phyloP scores from a whole-genome alignment of 108 stramenopile genomes.

The Cyclotella kingstonii region DNA sequence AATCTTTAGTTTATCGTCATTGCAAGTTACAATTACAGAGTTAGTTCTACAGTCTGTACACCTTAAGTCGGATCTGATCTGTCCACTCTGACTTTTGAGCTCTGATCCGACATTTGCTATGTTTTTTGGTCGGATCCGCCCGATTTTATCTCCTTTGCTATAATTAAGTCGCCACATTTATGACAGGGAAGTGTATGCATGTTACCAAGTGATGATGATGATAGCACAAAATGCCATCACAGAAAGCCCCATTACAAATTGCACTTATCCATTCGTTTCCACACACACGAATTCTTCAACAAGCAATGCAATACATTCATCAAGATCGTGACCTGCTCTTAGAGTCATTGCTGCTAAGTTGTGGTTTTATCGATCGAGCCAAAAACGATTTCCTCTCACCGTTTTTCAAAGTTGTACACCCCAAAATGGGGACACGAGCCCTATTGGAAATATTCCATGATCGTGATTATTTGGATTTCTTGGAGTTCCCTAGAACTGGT shows the following conservation, averaged over 20 bases:
- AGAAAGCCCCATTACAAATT: constrained; percentile 23
- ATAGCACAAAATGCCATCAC: background rate
- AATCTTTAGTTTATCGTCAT: too few relatives aligned
- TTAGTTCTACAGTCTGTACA: too few relatives aligned
- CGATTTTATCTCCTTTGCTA: too few relatives aligned
- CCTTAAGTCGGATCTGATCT: too few relatives aligned
- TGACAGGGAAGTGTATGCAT: background rate
- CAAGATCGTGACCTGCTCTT: constrained; percentile 46
- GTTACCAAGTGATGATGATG: background rate
- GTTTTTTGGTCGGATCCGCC: too few relatives aligned
- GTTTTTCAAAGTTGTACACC: constrained; percentile 36
- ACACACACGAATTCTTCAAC: constrained; percentile 35
- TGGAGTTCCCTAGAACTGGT: constrained; percentile 14
- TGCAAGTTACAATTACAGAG: too few relatives aligned
- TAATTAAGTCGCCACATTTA: background rate
- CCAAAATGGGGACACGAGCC: constrained; percentile 25
- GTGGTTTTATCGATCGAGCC: constrained; percentile 39
- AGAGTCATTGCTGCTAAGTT: constrained; percentile 36
- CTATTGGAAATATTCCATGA: constrained; percentile 40
- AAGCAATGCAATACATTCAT: constrained; percentile 47
- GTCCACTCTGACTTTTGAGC: too few relatives aligned
- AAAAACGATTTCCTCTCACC: constrained; percentile 25
- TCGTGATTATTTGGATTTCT: constrained; percentile 31
- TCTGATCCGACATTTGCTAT: too few relatives aligned
- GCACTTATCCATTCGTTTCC: constrained; percentile 35